These are phyloP conservation scores for Stellera chamaejasme DNA, from an alignment of 345 rosid genomes.

Conservation along the genomic window DNA sequence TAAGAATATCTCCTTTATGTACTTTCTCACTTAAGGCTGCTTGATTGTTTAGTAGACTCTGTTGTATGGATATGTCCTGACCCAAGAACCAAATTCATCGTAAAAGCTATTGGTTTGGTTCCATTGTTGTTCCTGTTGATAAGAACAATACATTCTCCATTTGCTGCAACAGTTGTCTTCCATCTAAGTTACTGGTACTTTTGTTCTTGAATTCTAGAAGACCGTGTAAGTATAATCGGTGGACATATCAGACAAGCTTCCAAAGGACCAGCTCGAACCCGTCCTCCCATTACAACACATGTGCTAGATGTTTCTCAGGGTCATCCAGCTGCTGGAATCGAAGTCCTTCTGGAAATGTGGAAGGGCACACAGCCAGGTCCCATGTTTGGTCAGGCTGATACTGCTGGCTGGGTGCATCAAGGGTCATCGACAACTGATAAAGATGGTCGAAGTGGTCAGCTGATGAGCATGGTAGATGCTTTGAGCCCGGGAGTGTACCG, in stretches of 20 bases:
- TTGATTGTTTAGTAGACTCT: too few relatives aligned
- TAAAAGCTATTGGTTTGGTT: too few relatives aligned
- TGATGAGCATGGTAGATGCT: slow-evolving; percentile 59
- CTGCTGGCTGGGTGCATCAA: slow-evolving; percentile 39
- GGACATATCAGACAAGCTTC: slow-evolving; percentile 49
- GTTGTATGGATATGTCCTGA: background rate
- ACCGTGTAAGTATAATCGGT: slow-evolving; percentile 60
- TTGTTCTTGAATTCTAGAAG: slow-evolving; percentile 37
- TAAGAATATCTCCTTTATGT: background rate
- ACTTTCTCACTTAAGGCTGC: background rate
- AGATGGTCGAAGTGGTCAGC: slow-evolving; percentile 78
- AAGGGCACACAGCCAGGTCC: slow-evolving; percentile 34
- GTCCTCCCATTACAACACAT: slow-evolving; percentile 91
- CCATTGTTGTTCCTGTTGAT: too few relatives aligned
- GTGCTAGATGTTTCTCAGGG: slow-evolving; percentile 85
- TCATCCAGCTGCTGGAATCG: slow-evolving; percentile 70
- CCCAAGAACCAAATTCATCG: background rate
- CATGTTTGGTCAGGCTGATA: slow-evolving; percentile 26
- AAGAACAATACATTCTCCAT: too few relatives aligned
- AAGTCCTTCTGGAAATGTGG: slow-evolving; percentile 72
- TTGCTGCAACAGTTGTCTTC: too few relatives aligned
- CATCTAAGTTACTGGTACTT: background rate
- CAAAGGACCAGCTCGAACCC: slow-evolving; percentile 39
- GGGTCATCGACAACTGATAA: slow-evolving; percentile 68
- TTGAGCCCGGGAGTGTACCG: slow-evolving; percentile 72